Base-by-base conservation (phyloP, 768 basidiomycete species). In the Mycena vulgaris region DNA sequence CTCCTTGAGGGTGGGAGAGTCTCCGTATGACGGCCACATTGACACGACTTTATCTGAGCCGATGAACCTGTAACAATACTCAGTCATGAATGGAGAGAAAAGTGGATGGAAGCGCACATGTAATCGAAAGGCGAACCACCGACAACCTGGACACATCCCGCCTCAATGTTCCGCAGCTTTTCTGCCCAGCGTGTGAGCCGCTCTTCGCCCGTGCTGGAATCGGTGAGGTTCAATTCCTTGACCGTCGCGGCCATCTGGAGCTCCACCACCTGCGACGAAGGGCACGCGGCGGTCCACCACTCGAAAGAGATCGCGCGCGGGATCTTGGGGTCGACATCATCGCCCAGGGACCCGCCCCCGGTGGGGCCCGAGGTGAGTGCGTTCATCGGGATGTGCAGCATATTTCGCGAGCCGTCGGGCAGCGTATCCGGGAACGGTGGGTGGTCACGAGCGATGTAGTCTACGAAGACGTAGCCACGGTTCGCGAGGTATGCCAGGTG, bases 361-460 rank as follows among this genome's bases (percentile, higher is more conserved):
- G 66, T 72, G 19, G 70, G 70, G 7, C 70, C 70, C 27, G 60
- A 57, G 1, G 66, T 72, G 58, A 72, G 39, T 13, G 70, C 70
- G 56, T 68, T 64, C 70, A 71, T 71, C 6, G 70, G 70, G 31
- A 71, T 64, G 56, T 60, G 70, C 37, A 71, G 66, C n/a, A 39
- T 21, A 17, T 49, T 47, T 0, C 66, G 66, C 8, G 62, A 52
- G 35, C 66, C 56, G 49, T 67, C 40, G 25, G 49, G 28, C 13
- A 72, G 31, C 30, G 55, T 60, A 57, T 68, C 66, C 35, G 62
- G 48, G 63, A 68, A 68, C 27, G 66, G 70, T 3, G 70, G 61
- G 51, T 68, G 70, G 62, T 63, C 61, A 1, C 65, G 47, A 2
- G 66, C 47, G 31, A 60, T 60, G 66, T 64, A 72, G 70, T 72